Base-by-base conservation (phyloP, 1,284 basidiomycete species). In the Xerocomus amazonicus region DNA sequence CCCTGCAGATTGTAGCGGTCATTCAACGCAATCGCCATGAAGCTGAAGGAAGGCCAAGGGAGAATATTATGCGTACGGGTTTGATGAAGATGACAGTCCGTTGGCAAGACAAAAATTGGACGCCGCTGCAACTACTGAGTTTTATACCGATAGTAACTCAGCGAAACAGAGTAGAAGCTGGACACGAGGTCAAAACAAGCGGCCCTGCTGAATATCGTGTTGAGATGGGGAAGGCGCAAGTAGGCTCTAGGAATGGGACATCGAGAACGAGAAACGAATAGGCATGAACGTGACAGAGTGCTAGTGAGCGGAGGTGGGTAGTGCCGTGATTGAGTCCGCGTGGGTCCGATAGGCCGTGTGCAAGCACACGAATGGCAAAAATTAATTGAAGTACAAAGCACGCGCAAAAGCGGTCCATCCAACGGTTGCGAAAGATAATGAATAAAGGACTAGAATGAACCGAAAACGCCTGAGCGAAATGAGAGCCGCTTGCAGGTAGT, bases 81-180 rank as follows among this genome's bases (percentile, higher is more conserved):
- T 53, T 53, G 63, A 51, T 55, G 64, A 45, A 53, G 65, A 56
- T 68, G 64, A 65, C 63, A 48, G 64, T 67, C 46, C 39, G 64
- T 69, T 66, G 64, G 57, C 60, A 66, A 68, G 64, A 64, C 66
- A 62, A 53, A 69, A 66, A 66, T 69, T 66, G 64, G 61, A 67
- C 63, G 60, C 62, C 63, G 67, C 65, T 56, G 67, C 61, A 69
- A 61, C 62, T 59, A 60, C 65, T 66, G 67, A 68, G 66, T 68
- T 66, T 69, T 66, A 66, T 66, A 70, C 57, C 55, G 53, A 69
- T 68, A 69, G 61, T 68, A 66, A 66, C 64, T 66, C 64, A 66
- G 64, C 64, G 64, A 66, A 70, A 61, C 67, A 66, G 58, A 65
- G 67, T 57, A 65, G 67, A 66, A 70, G 65, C 65, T 66, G 62